Percentiles rank a stretch among this genome's conserved stretches.
Evolutionary conservation across 1,139 yeast genomes (phyloP).

Genomic region (Blastobotrys apis): DNA sequence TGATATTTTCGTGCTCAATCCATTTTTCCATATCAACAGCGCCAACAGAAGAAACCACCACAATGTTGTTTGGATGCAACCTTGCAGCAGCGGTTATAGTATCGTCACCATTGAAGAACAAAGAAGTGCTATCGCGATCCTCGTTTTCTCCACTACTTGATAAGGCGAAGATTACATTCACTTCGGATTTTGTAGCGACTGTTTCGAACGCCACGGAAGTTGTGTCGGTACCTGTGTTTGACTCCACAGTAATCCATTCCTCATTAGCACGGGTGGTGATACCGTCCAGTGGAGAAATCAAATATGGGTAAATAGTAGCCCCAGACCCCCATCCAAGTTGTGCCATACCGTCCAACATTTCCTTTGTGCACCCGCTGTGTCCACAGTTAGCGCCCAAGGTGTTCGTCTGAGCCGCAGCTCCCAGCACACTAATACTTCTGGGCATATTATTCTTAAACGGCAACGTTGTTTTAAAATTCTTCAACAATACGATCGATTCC

Average conservation of each 20-base stretch:
- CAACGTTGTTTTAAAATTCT: constrained; percentile 47
- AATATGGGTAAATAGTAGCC: constrained; percentile 50
- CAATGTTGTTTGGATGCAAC: constrained; percentile 51
- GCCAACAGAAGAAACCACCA: constrained; percentile 55
- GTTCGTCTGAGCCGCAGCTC: constrained; percentile 10
- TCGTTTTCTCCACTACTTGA: constrained; percentile 53
- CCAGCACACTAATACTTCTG: constrained; percentile 6
- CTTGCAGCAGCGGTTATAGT: constrained; percentile 48
- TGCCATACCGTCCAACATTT: constrained; percentile 21
- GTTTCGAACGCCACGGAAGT: constrained; percentile 24
- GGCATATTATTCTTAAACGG: constrained; percentile 38
- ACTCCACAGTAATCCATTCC: constrained; percentile 34
- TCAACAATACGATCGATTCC: constrained; percentile 54
- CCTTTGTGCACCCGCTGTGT: not conserved
- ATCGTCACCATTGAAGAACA: constrained; percentile 60
- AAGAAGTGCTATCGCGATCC: constrained; percentile 50
- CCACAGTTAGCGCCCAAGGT: constrained; percentile 8
- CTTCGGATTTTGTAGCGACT: constrained; percentile 49
- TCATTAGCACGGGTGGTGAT: constrained; percentile 24
- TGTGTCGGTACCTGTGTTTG: not conserved
- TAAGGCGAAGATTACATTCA: constrained; percentile 49
- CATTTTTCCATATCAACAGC: constrained; percentile 57
- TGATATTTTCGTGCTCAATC: constrained; percentile 55
- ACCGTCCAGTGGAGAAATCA: constrained; percentile 47
- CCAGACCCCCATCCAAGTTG: constrained; percentile 45